A percentile compares a stretch with the other conserved stretches of the same genome.
Evolutionary conservation across 352 stramenopile species (phyloP).

Genomic region (Phytophthora sansomeana): DNA sequence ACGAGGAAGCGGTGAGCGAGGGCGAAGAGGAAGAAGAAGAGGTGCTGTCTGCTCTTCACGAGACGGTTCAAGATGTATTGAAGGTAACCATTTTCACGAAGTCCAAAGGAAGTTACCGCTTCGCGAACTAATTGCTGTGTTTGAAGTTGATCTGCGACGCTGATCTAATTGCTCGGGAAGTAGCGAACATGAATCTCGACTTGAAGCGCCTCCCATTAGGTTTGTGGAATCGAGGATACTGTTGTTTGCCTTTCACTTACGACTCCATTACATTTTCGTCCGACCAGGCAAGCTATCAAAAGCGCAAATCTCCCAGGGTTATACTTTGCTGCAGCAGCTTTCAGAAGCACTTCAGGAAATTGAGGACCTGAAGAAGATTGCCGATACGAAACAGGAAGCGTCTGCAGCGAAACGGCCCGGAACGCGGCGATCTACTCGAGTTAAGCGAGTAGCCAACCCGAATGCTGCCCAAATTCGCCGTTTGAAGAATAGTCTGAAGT

Average conservation of each 20-base stretch:
- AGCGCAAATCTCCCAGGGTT: slow-evolving; percentile 70
- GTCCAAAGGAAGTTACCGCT: not conserved
- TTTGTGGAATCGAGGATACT: slow-evolving; percentile 8
- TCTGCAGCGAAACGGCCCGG: slow-evolving; percentile 13
- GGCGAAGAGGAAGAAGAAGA: slow-evolving; percentile 45
- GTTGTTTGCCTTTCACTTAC: not conserved
- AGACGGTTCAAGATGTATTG: slow-evolving; percentile 49
- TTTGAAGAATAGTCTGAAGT: slow-evolving; percentile 62
- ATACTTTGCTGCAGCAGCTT: slow-evolving; percentile 59
- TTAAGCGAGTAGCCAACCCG: slow-evolving; percentile 33
- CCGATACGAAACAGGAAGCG: not conserved
- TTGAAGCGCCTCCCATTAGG: slow-evolving; percentile 60
- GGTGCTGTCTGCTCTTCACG: slow-evolving; percentile 39
- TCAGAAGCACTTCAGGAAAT: slow-evolving; percentile 61
- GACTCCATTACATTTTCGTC: not conserved
- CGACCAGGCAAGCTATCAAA: slow-evolving; percentile 54
- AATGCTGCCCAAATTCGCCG: slow-evolving; percentile 44
- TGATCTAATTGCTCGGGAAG: slow-evolving; percentile 55
- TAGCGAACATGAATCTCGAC: slow-evolving; percentile 63
- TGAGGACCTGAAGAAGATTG: slow-evolving; percentile 39
- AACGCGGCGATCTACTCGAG: slow-evolving; percentile 35
- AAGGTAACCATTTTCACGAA: slow-evolving; percentile 32
- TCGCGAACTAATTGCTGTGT: not conserved
- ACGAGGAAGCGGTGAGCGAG: slow-evolving; percentile 37
- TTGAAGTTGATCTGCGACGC: slow-evolving; percentile 56